phyloP scores from a whole-genome alignment of 441 rosid genomes.

The Populus trichocarpa region DNA sequence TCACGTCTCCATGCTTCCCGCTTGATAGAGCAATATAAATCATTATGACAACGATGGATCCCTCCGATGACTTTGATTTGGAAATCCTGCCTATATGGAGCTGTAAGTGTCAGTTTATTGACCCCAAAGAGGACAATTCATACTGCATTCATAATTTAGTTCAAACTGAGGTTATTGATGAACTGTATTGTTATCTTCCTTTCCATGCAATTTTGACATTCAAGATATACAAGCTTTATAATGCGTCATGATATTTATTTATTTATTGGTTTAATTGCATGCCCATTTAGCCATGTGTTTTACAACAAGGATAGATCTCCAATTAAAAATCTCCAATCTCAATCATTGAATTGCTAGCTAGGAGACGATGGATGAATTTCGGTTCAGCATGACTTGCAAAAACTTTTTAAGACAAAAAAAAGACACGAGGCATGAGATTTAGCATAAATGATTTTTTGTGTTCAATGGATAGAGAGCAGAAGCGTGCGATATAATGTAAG shows the following conservation, averaged over 20 bases:
- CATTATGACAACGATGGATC: conserved; percentile 32
- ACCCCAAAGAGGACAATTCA: neutral
- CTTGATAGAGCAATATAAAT: conserved; percentile 69
- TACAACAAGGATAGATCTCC: too few relatives aligned
- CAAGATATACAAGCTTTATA: too few relatives aligned
- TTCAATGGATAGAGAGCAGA: neutral
- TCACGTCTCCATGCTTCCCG: conserved; percentile 77
- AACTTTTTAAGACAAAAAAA: too few relatives aligned
- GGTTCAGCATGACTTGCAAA: neutral
- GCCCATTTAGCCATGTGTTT: too few relatives aligned
- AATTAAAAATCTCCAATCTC: too few relatives aligned
- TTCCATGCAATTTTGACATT: neutral
- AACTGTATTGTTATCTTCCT: neutral
- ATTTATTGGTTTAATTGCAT: too few relatives aligned
- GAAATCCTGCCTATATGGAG: neutral
- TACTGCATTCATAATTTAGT: neutral
- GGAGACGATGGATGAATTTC: too few relatives aligned
- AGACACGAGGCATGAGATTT: neutral
- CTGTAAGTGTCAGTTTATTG: neutral
- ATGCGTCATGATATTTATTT: too few relatives aligned
- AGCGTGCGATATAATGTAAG: neutral
- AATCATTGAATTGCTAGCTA: too few relatives aligned
- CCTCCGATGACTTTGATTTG: neutral
- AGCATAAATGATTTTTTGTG: neutral
- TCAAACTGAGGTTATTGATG: neutral